phyloP scores from a whole-genome alignment of 768 basidiomycete genomes.

The Lyophyllum semitale region DNA sequence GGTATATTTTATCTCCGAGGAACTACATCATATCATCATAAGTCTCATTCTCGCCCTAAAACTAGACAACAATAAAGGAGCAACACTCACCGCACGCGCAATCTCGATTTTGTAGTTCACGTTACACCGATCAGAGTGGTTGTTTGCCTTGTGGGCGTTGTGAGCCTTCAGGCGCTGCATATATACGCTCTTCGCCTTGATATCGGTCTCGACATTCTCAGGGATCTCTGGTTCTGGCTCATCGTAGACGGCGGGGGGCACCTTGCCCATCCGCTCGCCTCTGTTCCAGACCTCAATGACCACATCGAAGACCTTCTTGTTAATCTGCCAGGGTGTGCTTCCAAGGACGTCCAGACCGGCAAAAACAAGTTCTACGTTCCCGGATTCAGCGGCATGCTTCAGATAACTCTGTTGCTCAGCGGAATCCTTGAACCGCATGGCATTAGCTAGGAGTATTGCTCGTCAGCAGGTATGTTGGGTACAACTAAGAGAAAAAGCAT shows the following conservation, averaged over 20 bases:
- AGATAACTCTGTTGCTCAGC: slow-evolving; percentile 83
- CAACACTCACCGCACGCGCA: slow-evolving; percentile 73
- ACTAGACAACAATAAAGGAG: background rate
- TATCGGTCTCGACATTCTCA: slow-evolving; percentile 46
- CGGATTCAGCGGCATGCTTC: slow-evolving; percentile 66
- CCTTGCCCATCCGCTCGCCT: slow-evolving; percentile 78
- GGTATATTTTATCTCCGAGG: slow-evolving; percentile 83
- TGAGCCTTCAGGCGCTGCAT: slow-evolving; percentile 56
- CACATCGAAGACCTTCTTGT: slow-evolving; percentile 73
- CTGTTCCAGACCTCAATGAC: slow-evolving; percentile 86
- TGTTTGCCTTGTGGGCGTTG: slow-evolving; percentile 65
- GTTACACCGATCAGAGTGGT: slow-evolving; percentile 89
- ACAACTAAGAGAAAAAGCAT: slow-evolving; percentile 23
- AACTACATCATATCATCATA: slow-evolving; percentile 49
- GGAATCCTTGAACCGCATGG: slow-evolving; percentile 94
- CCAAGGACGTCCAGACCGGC: slow-evolving; percentile 90
- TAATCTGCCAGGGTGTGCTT: slow-evolving; percentile 88
- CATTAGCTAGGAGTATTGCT: slow-evolving; percentile 44
- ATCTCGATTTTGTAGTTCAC: slow-evolving; percentile 98
- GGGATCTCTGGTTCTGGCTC: slow-evolving; percentile 63
- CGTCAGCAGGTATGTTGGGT: background rate
- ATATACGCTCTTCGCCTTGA: slow-evolving; percentile 54
- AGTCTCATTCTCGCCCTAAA: slow-evolving; percentile 6
- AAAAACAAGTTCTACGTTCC: slow-evolving; percentile 82
- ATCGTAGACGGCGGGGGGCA: slow-evolving; percentile 75